Evolutionary conservation across 768 basidiomycete species (phyloP), one percentile per base, ranked within the genome.

Genomic region (Mycena latifolia): DNA sequence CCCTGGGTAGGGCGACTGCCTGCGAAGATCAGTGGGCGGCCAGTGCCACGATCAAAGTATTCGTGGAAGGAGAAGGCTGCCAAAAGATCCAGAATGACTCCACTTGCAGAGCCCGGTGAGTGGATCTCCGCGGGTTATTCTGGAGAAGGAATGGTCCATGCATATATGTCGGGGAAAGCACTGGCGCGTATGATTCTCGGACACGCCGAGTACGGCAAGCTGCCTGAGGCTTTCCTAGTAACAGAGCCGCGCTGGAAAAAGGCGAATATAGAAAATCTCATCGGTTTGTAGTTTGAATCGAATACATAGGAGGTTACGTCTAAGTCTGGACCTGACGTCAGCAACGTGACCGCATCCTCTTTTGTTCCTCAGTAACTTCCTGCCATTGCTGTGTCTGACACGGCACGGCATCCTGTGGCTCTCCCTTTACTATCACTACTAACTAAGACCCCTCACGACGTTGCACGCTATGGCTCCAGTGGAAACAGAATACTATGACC

Each of bases 401-500:
- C 31, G 31, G 31, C n/a, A n/a, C n/a, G n/a, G n/a, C n/a, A 33
- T 33, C 31, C 31, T 33, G 5, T 33, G 31, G 6, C 37, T 39
- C 10, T 25, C 17, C 24, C 31, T 4, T 20, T 65, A 28, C 59
- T 14, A 45, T 54, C 39, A 43, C 28, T n/a, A 61, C 60, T 43
- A 14, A 25, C 60, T 50, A 33, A 20, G 5, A 45, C 18, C 43
- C 52, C 43, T 54, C 56, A 41, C 61, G 56, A 59, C 51, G 54
- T 60, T 66, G 20, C 18, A 39, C 39, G 22, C 27, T 35, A 94
- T 94, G 93, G 84, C 91, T n/a, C 93, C 93, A n/a, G 88, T 94
- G 22, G 94, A 95, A 74, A 94, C 92, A 15, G 92, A 92, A 74
- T 96, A 93, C 77, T 96, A 96, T 78, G 93, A 95, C 77, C 72